A percentile compares a stretch with the other conserved stretches of the same genome.
phyloP scores from a whole-genome alignment of 2,329 filamentous ascomycete species.

The Monosporascus sp. region DNA sequence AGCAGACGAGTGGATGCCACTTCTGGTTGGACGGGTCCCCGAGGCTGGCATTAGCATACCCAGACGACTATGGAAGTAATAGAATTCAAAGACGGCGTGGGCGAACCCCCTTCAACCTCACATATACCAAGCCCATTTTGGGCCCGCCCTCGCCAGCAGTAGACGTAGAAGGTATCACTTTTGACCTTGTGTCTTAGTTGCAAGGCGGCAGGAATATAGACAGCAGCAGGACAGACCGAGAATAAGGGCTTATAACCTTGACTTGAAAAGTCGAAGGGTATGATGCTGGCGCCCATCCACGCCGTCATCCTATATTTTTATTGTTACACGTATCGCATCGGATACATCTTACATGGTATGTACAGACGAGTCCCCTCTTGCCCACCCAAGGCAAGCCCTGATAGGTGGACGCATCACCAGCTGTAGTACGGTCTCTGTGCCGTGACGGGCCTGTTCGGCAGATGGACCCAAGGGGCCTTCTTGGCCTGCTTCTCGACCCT shows the following conservation, averaged over 20 bases:
- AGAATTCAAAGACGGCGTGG: too few relatives aligned
- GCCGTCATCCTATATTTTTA: not conserved
- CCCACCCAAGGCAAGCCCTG: not conserved
- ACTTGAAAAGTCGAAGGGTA: not conserved
- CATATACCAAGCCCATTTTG: too few relatives aligned
- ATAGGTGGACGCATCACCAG: slow-evolving; percentile 59
- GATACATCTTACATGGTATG: not conserved
- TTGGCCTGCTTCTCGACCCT: slow-evolving; percentile 69
- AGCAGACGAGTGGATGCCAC: too few relatives aligned
- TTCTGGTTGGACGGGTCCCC: too few relatives aligned
- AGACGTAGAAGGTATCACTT: too few relatives aligned
- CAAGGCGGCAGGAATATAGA: too few relatives aligned
- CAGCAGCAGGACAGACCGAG: not conserved
- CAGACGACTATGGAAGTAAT: too few relatives aligned
- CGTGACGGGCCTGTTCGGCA: slow-evolving; percentile 80
- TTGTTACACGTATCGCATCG: not conserved
- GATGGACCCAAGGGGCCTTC: slow-evolving; percentile 77
- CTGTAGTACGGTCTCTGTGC: slow-evolving; percentile 86
- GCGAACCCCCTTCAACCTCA: too few relatives aligned
- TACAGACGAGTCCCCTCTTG: not conserved
- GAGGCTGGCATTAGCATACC: too few relatives aligned
- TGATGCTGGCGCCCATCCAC: not conserved
- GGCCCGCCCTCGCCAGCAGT: too few relatives aligned
- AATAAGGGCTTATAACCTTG: not conserved
- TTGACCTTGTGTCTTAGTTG: too few relatives aligned